Evolutionary conservation across 2,329 filamentous ascomycete species (phyloP).

Genomic region (Paecilomyces sp.): DNA sequence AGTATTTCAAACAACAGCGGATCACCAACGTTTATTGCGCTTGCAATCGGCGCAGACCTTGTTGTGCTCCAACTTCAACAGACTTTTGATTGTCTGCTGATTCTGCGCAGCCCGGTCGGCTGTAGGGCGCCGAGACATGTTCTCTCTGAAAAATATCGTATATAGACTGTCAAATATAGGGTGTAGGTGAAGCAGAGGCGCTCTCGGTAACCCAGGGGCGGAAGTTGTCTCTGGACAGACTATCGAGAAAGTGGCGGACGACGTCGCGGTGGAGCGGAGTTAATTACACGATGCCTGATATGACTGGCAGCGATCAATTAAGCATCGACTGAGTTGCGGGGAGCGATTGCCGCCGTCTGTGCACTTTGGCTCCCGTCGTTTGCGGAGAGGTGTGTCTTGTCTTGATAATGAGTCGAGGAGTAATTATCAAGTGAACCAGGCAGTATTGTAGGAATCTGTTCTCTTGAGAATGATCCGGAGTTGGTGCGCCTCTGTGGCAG

Average conservation of each 20-base stretch:
- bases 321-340: conserved; percentile 11
- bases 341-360: conserved; percentile 12
- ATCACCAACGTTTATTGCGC: conserved; percentile 80
- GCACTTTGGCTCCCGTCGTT: conserved; percentile 6
- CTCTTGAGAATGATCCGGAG: conserved; percentile 2
- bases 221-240: conserved; percentile 18
- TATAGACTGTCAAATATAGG: background rate
- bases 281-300: conserved; percentile 12
- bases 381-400: background rate
- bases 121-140: conserved; percentile 48
- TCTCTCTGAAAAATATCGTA: conserved; percentile 3
- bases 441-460: background rate
- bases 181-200: background rate
- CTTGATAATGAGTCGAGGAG: background rate
- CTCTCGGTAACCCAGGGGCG: conserved; percentile 6
- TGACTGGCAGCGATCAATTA: conserved; percentile 8
- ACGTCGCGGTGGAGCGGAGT: background rate
- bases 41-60: conserved; percentile 99
- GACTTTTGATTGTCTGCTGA: conserved; percentile 83
- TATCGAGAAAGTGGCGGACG: conserved; percentile 18
- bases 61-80: conserved; percentile 90
- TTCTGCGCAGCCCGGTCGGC: conserved; percentile 90
- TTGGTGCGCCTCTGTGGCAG: conserved; percentile 1
- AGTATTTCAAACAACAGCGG: conserved; percentile 5
- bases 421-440: background rate